Evolutionary conservation across 2,329 filamentous ascomycete species (phyloP).

Genomic region (Paecilomyces variotii): DNA sequence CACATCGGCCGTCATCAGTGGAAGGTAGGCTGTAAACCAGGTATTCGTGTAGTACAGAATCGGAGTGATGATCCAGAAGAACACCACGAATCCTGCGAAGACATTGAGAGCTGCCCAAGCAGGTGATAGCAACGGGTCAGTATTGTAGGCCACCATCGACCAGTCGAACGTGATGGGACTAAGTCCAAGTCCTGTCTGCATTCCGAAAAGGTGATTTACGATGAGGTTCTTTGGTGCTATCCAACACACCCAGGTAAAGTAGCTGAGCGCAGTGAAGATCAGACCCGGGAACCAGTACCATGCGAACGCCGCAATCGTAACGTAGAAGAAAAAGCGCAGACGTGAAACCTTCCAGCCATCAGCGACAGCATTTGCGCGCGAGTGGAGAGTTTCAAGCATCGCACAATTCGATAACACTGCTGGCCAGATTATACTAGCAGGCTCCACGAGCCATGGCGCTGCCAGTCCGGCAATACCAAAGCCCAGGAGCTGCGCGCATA

Average conservation of each 20-base stretch:
- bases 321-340: slow-evolving; percentile 30
- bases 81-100: slow-evolving; percentile 18
- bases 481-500: slow-evolving; percentile 33
- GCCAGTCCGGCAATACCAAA: slow-evolving; percentile 34
- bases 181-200: slow-evolving; percentile 23
- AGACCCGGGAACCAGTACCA: slow-evolving; percentile 49
- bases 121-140: slow-evolving; percentile 23
- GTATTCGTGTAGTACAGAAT: slow-evolving; percentile 43
- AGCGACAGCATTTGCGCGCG: slow-evolving; percentile 27
- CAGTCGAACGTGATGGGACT: slow-evolving; percentile 27
- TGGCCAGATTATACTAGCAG: slow-evolving; percentile 34
- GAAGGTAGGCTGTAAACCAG: slow-evolving; percentile 47
- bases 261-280: slow-evolving; percentile 42
- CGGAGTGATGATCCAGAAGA: slow-evolving; percentile 22
- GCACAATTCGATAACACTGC: slow-evolving; percentile 31
- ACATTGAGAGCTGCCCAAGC: slow-evolving; percentile 26
- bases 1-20: slow-evolving; percentile 49
- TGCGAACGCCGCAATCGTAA: slow-evolving; percentile 20
- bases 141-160: slow-evolving; percentile 27
- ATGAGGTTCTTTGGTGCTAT: slow-evolving; percentile 40
- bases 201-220: slow-evolving; percentile 40
- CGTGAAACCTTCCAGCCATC: slow-evolving; percentile 33
- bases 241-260: slow-evolving; percentile 44
- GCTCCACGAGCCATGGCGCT: slow-evolving; percentile 29
- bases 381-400: slow-evolving; percentile 31